Base-by-base conservation (phyloP, 352 stramenopile genomes). In the Pythium insidiosum region DNA sequence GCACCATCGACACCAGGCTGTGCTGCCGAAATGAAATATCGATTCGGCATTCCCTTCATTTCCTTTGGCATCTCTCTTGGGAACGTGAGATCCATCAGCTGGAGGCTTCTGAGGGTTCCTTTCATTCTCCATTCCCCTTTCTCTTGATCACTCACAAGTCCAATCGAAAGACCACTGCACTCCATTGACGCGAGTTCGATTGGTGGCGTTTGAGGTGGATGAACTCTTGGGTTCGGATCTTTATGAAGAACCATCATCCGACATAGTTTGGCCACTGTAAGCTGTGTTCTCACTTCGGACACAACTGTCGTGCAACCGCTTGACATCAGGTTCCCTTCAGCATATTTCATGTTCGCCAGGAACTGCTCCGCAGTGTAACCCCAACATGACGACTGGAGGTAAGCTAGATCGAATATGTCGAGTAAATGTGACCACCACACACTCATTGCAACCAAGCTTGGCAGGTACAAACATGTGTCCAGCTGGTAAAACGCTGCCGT, bases 21-120 rank as follows among this genome's bases (percentile, higher is more conserved):
- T 34, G 74, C 71, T 5, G 79, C 87, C 13, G 72, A 76, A 47
- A 92, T 73, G 33, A 71, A 75, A 53, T 75, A 68, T 12, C 73
- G 72, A 56, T 92, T 85, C 10, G 72, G 65, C 58, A 89, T 66
- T 4, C 19, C 39, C 22, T 51, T 48, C 38, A 65, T 45, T 24
- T 43, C 49, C 15, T 57, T 43, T 23, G 68, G 50, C 30, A 66
- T 50, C 3, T 45, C 48, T 43, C 47, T 63, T 53, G 74, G 71
- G 42, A 56, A 54, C 16, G 73, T 82, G 37, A 84, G 51, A 55
- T 91, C 75, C 30, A 58, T 83, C 31, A 88, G 42, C 50, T 86
- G 71, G 18, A 91, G 48, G 49, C 87, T 84, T 41, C 75, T 70
- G 19, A 88, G 19, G 12, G 63, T 81, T 11, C 75, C 73, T 50